Conservation (phyloP, 1,284 basidiomycete species). For the Dichomitus squalens region DNA sequence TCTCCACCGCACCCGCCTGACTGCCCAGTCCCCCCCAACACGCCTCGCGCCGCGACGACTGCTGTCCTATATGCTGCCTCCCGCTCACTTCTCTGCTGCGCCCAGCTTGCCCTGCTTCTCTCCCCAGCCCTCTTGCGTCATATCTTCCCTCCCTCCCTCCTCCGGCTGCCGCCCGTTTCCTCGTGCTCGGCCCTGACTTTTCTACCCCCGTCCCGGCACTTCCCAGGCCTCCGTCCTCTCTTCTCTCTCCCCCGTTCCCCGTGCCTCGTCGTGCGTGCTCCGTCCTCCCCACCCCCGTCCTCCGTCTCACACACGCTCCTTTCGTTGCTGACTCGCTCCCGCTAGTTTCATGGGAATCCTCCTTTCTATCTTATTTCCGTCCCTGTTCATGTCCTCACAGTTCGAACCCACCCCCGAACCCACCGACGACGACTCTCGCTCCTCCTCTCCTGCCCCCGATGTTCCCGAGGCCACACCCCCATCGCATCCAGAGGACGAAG, state of each 20-base stretch:
- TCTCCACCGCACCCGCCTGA: conserved; percentile 39
- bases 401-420: conserved; percentile 26
- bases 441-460: conserved; percentile 25
- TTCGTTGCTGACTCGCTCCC: neutral
- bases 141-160: conserved; percentile 18
- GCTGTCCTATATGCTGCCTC: conserved; percentile 27
- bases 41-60: conserved; percentile 12
- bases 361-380: conserved; percentile 35
- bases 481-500: conserved; percentile 15
- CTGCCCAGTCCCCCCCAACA: conserved; percentile 33
- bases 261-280: neutral
- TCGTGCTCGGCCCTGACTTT: conserved; percentile 25
- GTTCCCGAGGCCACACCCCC: conserved; percentile 10
- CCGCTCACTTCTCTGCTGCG: conserved; percentile 16
- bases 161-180: conserved; percentile 21
- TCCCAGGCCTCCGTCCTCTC: conserved; percentile 16
- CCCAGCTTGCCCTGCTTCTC: conserved; percentile 23
- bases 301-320: neutral
- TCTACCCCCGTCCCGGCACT: conserved; percentile 8
- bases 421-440: conserved; percentile 28
- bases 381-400: conserved; percentile 34
- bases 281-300: conserved; percentile 1
- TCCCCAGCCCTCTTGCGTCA: conserved; percentile 29
- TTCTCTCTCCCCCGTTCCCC: conserved; percentile 14
- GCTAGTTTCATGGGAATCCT: conserved; percentile 36